Conservation (phyloP, 306 rosid species). For the Parietaria judaica region DNA sequence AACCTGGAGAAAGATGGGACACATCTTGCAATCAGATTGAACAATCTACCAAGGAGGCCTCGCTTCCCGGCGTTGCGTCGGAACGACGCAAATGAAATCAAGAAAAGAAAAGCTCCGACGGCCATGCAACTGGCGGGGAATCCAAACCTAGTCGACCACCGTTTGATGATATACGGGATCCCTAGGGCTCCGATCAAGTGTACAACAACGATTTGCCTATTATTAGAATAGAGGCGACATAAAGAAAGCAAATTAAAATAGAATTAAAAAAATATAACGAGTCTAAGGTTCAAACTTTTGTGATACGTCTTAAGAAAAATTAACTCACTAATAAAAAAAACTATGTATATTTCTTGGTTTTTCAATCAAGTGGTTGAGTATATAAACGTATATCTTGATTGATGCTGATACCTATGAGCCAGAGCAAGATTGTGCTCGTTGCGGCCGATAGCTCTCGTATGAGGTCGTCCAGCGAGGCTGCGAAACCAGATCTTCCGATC, state of each 20-base stretch:
- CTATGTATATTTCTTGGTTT: too few species aligned
- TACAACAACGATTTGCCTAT: background rate
- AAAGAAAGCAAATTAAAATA: too few species aligned
- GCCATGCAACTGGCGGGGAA: conserved; percentile 2
- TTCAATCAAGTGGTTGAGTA: too few species aligned
- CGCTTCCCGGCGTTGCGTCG: background rate
- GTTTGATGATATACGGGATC: background rate
- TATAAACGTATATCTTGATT: too few species aligned
- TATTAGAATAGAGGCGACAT: too few species aligned
- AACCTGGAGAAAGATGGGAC: background rate
- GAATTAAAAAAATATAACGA: background rate
- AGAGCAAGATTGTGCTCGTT: background rate
- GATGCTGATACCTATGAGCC: too few species aligned
- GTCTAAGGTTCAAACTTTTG: too few species aligned
- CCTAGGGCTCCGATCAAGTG: background rate
- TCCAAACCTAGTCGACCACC: conserved; percentile 15
- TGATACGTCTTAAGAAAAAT: too few species aligned
- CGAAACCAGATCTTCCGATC: background rate
- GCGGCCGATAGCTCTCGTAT: background rate
- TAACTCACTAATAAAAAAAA: too few species aligned
- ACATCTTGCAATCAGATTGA: background rate
- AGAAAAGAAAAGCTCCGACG: conserved; percentile 6
- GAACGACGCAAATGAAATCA: background rate
- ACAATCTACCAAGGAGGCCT: background rate
- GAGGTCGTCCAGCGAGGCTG: background rate